A percentile compares a stretch with the other conserved stretches of the same genome.
phyloP scores from a whole-genome alignment of 495 filamentous ascomycete species.

The Talaromyces proteolyticus region DNA sequence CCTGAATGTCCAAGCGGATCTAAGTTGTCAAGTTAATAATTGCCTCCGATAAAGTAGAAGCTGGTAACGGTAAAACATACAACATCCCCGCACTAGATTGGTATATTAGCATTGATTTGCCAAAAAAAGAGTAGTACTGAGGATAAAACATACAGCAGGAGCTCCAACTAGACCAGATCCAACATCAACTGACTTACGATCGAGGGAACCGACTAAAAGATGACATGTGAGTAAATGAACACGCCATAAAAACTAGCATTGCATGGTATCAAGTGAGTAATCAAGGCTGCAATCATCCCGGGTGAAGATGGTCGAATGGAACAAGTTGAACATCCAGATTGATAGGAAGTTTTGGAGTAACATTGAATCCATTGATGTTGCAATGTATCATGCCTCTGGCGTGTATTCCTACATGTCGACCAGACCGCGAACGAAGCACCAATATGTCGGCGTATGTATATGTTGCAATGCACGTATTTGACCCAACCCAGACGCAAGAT shows the following conservation, averaged over 20 bases:
- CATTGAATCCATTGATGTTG: too few species aligned
- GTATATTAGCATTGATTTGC: background rate
- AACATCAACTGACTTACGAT: conserved; percentile 80
- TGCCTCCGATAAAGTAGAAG: background rate
- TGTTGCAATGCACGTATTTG: background rate
- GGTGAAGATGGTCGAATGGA: too few species aligned
- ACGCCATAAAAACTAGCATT: background rate
- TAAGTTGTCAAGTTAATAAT: conserved; percentile 32
- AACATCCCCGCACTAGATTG: conserved; percentile 18
- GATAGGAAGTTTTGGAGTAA: too few species aligned
- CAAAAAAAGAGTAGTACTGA: background rate
- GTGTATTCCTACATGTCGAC: too few species aligned
- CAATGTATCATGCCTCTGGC: too few species aligned
- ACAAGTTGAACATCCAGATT: too few species aligned
- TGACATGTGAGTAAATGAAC: background rate
- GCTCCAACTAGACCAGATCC: conserved; percentile 96
- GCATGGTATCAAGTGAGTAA: background rate
- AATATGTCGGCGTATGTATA: too few species aligned
- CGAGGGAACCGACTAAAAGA: conserved; percentile 69
- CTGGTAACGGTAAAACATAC: conserved; percentile 16
- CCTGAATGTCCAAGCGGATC: conserved; percentile 98
- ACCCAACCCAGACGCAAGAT: background rate
- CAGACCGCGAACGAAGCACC: too few species aligned
- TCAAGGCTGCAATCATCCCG: background rate
- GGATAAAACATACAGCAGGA: conserved; percentile 43